Evolutionary conservation across 805 yeast genomes (phyloP), one percentile per base, ranked within the genome.

Genomic region (Vanderwaltozyma polyspora): DNA sequence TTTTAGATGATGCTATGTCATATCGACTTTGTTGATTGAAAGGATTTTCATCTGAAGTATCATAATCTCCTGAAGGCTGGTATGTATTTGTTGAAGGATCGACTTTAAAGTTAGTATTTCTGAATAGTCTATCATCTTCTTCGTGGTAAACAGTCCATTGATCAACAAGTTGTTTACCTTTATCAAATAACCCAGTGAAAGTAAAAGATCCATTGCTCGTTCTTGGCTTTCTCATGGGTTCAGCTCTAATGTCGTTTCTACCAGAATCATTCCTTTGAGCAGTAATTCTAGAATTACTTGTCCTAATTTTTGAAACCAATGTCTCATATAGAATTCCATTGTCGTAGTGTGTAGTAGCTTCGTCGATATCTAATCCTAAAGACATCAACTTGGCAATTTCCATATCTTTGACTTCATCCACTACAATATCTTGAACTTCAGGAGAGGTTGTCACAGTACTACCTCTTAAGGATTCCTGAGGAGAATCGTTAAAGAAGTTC

Each of bases 301-400:
- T 22, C 28, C 25, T 10, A 40, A 9, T 24, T 4, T 14, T 25
- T 13, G 29, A 22, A 8, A 15, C 7, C 3, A 49, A 10, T 13
- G 42, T 42, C 8, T 56, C 58, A 41, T 52, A 56, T 5, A 44
- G 25, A 2, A 45, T 26, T 11, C 57, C 58, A 13, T 39, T 38
- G 9, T 51, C 51, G 28, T 50, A 51, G 23, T 35, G 41, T 2
- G 32, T n/a, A 5, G 25, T 28, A 11, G 61, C 55, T 31, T 43
- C 35, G 3, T 48, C 48, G 11, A 51, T 40, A 3, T 49, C 31
- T 5, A 47, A 29, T 3, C 51, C 58, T 29, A 56, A 37, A 1
- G 61, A 56, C 61, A 56, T 56, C 30, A 56, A 32, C 32, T 41
- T 45, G 2, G 61, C 60, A 9, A 56, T 45, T 36, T 56, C 60